Base-by-base conservation (phyloP, 768 basidiomycete species). In the Bullera alba region DNA sequence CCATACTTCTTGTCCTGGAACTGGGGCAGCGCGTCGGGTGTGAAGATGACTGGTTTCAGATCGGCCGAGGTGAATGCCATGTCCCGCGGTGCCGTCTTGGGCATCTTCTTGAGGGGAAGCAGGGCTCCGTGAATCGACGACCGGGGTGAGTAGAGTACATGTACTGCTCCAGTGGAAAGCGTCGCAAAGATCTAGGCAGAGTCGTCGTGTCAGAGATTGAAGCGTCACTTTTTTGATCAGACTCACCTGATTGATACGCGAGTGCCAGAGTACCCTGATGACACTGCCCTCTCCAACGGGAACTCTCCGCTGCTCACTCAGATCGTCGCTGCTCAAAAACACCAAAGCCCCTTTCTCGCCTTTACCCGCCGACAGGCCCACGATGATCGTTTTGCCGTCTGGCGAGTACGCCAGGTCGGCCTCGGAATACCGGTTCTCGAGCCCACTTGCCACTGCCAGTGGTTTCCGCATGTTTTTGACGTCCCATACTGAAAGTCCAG, bases 361-460 rank as follows among this genome's bases (percentile, higher is more conserved):
- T 8, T 80, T 75, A 38, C 59, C 42, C 2, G 67, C 74, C 0
- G 71, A 62, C 0, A 70, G 51, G 4, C 95, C 92, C 8, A 91
- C 92, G 47, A 97, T 76, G 44, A 97, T 76, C 65, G 83, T 82
- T 71, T 83, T 86, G 61, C 92, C 89, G 71, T 95, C 89, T 0
- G 95, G 95, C 58, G 91, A 95, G 74, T 93, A 97, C 56, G 86
- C 80, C 7, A 92, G 84, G 72, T 97, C 97, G 34, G 92, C 93
- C 57, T 85, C 82, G 15, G 89, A 86, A 74, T 99, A 96, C 48
- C 90, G 73, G 15, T 87, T 87, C 39, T 80, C 77, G 23, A 88
- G 73, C 42, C 77, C 80, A 25, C 78, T 69, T 50, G 79, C 81
- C n/a, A 78, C 78, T 2, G 79, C 81, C 26, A 96, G 67, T 1